These are phyloP conservation scores for Nemania sp. DNA, from an alignment of 2,329 filamentous ascomycete species.

Conservation along the genomic window DNA sequence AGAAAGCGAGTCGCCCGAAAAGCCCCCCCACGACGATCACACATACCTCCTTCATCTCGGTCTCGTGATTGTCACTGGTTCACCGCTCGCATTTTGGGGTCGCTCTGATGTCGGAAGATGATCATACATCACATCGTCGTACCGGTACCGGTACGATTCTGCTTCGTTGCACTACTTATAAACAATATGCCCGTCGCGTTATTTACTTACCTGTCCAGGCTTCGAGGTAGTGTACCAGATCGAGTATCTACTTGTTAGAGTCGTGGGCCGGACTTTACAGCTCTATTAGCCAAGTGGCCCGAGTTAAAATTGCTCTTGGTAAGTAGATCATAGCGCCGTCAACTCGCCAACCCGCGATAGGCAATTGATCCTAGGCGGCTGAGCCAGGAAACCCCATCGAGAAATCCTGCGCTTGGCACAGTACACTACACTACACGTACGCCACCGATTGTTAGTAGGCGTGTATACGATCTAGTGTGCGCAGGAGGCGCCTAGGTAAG, in stretches of 20 bases:
- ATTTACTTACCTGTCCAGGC: not conserved
- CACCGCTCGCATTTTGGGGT: conserved; percentile 16
- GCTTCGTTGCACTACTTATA: not conserved
- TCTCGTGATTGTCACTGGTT: conserved; percentile 14
- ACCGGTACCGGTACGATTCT: not conserved
- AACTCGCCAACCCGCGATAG: conserved; percentile 7
- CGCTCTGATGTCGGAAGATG: not conserved
- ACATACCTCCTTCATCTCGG: conserved; percentile 1
- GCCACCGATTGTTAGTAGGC: no score
- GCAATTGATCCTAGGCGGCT: not conserved
- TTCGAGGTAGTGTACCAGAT: not conserved
- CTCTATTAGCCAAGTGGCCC: conserved; percentile 20
- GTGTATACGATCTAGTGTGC: no score
- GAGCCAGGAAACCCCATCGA: conserved; percentile 14
- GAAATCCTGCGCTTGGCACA: not conserved
- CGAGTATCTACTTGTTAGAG: not conserved
- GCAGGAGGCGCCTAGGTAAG: no score
- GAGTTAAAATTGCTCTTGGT: conserved; percentile 5
- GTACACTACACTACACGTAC: no score
- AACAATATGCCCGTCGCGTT: conserved; percentile 2
- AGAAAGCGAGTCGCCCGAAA: not conserved
- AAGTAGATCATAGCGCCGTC: conserved; percentile 7
- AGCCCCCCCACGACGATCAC: conserved; percentile 10
- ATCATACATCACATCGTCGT: not conserved
- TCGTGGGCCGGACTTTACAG: conserved; percentile 17